Evolutionary conservation across 2,329 filamentous ascomycete species (phyloP).

Genomic region (Metarhizium brunneum): DNA sequence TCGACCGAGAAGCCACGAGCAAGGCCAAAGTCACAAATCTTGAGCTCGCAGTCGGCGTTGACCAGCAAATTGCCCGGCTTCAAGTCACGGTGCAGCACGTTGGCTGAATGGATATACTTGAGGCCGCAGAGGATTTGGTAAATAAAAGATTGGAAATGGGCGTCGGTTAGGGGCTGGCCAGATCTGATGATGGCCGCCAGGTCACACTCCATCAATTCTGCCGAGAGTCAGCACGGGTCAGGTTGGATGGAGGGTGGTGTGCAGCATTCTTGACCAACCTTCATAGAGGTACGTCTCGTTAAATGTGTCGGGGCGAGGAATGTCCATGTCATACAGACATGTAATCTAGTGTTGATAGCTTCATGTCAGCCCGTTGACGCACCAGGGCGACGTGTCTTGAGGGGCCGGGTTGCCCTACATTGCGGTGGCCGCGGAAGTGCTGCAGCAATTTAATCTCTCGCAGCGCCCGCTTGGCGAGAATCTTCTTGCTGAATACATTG

Average conservation of each 20-base stretch:
- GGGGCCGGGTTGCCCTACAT: slow-evolving; percentile 44
- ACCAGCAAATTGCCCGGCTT: slow-evolving; percentile 96
- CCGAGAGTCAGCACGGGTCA: neutral
- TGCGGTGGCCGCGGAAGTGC: slow-evolving; percentile 87
- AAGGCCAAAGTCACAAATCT: slow-evolving; percentile 97
- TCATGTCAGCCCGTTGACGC: neutral
- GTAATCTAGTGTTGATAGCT: slow-evolving; percentile 63
- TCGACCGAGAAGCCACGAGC: slow-evolving; percentile 95
- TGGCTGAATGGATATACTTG: slow-evolving; percentile 98
- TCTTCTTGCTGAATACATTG: slow-evolving; percentile 99
- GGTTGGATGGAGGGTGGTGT: no score
- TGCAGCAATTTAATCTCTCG: slow-evolving; percentile 98
- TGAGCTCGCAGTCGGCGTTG: slow-evolving; percentile 98
- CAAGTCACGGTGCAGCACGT: slow-evolving; percentile 91
- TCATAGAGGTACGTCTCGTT: slow-evolving; percentile 99
- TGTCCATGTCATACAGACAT: slow-evolving; percentile 99
- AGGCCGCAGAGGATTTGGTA: slow-evolving; percentile 98
- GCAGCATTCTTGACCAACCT: slow-evolving; percentile 44
- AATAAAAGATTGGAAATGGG: slow-evolving; percentile 99
- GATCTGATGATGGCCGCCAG: slow-evolving; percentile 95
- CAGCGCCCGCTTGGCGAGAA: slow-evolving; percentile 92
- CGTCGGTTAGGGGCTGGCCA: slow-evolving; percentile 92
- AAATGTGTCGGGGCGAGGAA: slow-evolving; percentile 93
- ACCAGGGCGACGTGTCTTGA: neutral
- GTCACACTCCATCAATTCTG: slow-evolving; percentile 99